phyloP scores from a whole-genome alignment of 2,329 filamentous ascomycete genomes.

The Arthrobotrys musiformis region DNA sequence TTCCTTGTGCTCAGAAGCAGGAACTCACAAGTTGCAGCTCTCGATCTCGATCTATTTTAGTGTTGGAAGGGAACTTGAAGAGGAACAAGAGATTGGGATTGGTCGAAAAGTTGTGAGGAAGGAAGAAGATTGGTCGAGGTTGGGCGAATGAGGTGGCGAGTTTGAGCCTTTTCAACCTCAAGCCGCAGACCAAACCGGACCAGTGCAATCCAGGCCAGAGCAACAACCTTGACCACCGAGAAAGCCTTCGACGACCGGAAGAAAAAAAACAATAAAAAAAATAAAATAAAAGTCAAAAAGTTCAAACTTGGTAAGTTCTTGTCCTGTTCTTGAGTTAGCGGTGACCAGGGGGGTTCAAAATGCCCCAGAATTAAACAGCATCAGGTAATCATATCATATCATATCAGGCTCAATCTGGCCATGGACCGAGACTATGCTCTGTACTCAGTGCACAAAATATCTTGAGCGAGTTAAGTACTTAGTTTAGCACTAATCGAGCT shows the following conservation, averaged over 20 bases:
- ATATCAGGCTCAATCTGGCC: not conserved
- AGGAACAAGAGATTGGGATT: conserved; percentile 31
- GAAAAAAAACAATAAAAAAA: no score
- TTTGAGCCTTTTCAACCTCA: conserved; percentile 41
- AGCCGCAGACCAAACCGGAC: no score
- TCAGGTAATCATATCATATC: not conserved
- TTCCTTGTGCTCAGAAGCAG: conserved; percentile 28
- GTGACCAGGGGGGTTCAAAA: conserved; percentile 46
- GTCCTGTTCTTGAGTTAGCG: conserved; percentile 36
- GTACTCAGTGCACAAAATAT: no score
- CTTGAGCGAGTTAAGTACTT: no score
- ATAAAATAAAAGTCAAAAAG: no score
- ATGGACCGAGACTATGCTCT: not conserved
- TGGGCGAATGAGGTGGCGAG: conserved; percentile 53
- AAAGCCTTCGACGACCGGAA: conserved; percentile 17
- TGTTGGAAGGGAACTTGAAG: conserved; percentile 17
- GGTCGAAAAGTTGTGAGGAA: conserved; percentile 38
- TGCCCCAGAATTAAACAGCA: not conserved
- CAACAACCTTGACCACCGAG: conserved; percentile 30
- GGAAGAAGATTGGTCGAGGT: conserved; percentile 53
- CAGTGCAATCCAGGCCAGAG: no score
- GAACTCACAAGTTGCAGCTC: conserved; percentile 32
- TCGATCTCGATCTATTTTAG: conserved; percentile 38
- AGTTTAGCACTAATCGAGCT: no score
- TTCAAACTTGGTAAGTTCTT: not conserved